phyloP scores from a whole-genome alignment of 805 yeast genomes.

The Hagleromyces aurorensis region DNA sequence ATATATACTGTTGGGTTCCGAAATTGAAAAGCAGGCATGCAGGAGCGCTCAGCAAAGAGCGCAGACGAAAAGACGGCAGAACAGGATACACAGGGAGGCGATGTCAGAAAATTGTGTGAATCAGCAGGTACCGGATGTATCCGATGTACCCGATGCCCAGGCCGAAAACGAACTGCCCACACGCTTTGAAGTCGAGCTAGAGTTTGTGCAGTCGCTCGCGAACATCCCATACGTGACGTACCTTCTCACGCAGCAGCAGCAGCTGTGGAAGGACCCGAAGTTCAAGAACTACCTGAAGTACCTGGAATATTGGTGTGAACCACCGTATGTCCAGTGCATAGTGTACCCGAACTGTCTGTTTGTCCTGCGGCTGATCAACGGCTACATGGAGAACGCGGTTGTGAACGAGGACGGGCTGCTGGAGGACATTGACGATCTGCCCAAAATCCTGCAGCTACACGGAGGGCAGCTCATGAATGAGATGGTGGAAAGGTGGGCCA shows the following conservation, averaged over 20 bases:
- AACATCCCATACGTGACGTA: slow-evolving; percentile 82
- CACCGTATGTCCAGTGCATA: slow-evolving; percentile 45
- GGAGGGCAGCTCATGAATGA: slow-evolving; percentile 48
- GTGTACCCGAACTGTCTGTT: slow-evolving; percentile 84
- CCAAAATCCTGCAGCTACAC: slow-evolving; percentile 37
- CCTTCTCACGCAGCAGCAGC: slow-evolving; percentile 70
- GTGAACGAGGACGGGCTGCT: slow-evolving; percentile 42
- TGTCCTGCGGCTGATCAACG: slow-evolving; percentile 51
- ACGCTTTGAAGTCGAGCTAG: slow-evolving; percentile 33
- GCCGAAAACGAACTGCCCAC: slow-evolving; percentile 38
- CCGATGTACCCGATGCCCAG: slow-evolving; percentile 1
- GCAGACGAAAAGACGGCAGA: not conserved
- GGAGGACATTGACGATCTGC: slow-evolving; percentile 44
- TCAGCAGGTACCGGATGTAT: not conserved
- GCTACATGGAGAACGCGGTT: slow-evolving; percentile 23
- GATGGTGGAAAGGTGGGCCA: slow-evolving; percentile 63
- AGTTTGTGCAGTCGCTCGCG: slow-evolving; percentile 87
- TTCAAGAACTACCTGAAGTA: slow-evolving; percentile 73
- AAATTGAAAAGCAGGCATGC: no score
- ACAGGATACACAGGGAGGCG: not conserved
- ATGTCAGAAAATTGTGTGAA: not conserved
- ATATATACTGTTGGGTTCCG: no score
- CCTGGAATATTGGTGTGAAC: slow-evolving; percentile 77
- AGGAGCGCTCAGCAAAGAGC: not conserved
- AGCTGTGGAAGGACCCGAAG: slow-evolving; percentile 53